Conservation (phyloP, 164 flowering plant species). For the Stephania yunnanensis region DNA sequence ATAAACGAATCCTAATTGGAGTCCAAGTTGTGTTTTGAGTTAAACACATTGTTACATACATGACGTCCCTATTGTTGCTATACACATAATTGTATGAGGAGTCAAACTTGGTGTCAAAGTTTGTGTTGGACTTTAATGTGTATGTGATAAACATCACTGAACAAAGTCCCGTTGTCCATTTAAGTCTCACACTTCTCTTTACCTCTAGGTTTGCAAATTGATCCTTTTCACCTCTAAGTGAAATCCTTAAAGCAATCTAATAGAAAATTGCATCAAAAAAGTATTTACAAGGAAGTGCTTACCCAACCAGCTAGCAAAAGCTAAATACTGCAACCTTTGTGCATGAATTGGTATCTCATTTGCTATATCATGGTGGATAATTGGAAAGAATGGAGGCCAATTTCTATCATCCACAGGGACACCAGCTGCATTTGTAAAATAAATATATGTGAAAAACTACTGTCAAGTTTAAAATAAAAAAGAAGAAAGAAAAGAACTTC, state of each 20-base stretch:
- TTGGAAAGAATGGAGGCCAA: constrained; percentile 97
- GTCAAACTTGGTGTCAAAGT: too few relatives aligned
- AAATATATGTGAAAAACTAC: not conserved
- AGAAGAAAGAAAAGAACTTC: not conserved
- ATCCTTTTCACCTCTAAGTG: not conserved
- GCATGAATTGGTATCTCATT: constrained; percentile 95
- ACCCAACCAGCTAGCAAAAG: constrained; percentile 99
- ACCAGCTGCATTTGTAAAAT: constrained; percentile 49
- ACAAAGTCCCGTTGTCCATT: too few relatives aligned
- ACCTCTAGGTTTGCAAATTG: not conserved
- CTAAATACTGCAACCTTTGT: constrained; percentile 91
- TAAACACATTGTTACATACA: too few relatives aligned
- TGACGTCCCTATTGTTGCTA: too few relatives aligned
- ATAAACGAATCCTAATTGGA: too few relatives aligned
- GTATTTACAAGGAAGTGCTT: constrained; percentile 15
- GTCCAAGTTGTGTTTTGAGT: too few relatives aligned
- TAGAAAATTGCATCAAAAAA: not conserved
- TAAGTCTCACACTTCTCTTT: not conserved
- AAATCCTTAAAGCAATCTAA: not conserved
- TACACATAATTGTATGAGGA: too few relatives aligned
- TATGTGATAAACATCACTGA: too few relatives aligned
- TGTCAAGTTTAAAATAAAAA: too few relatives aligned
- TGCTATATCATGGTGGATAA: constrained; percentile 95
- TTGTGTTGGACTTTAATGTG: too few relatives aligned
- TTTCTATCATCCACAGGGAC: constrained; percentile 69